Base-by-base conservation (phyloP, 768 basidiomycete genomes). In the Flagelloscypha sp. region DNA sequence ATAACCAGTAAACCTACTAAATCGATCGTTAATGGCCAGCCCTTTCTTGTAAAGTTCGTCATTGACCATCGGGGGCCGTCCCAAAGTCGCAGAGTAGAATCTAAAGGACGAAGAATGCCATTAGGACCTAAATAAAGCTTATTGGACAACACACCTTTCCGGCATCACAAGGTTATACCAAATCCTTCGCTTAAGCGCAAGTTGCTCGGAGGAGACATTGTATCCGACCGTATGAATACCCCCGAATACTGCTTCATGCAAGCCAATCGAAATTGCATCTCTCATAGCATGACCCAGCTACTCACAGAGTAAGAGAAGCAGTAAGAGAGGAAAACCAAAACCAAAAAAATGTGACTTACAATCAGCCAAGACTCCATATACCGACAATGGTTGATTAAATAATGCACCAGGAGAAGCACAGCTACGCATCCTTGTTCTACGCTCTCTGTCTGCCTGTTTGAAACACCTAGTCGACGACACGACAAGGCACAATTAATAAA, bases 201-300 rank as follows among this genome's bases (percentile, higher is more conserved):
- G 56, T 48, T 70, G 65, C 35, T 66, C 64, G 23, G 58, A 60
- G 1, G 61, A 61, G 61, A 65, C 59, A 56, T 38, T 67, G 65
- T 54, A 70, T 56, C 1, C 66, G 64, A 18, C 66, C 56, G 15
- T 66, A 56, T 43, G 60, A 50, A 13, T 65, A 66, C 35, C 53
- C 55, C 24, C 63, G 52, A 16, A 68, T 49, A 9, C 60, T 62
- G 30, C 51, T 55, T 4, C 66, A 65, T n/a, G 61, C 55, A 22
- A 69, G 41, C 49, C 22, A 24, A 3, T 29, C 28, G 16, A 18
- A 15, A 13, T 37, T 28, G 4, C 18, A n/a, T 9, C 10, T 13
- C 19, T 37, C 24, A 30, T 25, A 28, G 32, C 33, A 52, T 33
- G 36, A n/a, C n/a, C n/a, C n/a, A n/a, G n/a, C n/a, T n/a, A n/a